phyloP scores from a whole-genome alignment of 768 basidiomycete genomes.

The Russula abietina region DNA sequence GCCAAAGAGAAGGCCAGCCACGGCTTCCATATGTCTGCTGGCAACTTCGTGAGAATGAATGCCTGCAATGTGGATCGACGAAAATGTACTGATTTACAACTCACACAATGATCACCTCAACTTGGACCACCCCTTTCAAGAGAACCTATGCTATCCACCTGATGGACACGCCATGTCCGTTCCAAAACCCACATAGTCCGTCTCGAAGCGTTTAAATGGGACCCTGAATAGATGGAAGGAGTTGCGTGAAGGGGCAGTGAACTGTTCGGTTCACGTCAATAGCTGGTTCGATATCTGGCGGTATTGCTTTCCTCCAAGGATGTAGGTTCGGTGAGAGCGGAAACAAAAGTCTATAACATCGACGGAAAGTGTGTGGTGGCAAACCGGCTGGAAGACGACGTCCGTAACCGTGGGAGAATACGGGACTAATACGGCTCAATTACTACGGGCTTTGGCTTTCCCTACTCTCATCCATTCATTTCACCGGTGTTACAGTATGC shows the following conservation, averaged over 20 bases:
- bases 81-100: no score
- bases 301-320: background rate
- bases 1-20: no score
- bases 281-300: no score
- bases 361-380: no score
- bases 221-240: constrained; percentile 49
- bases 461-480: no score
- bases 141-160: constrained; percentile 55
- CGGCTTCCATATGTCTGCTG: no score
- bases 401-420: background rate
- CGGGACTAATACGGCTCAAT: no score
- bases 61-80: constrained; percentile 11
- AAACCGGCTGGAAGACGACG: no score
- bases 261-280: constrained; percentile 28
- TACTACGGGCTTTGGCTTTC: no score
- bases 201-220: constrained; percentile 70
- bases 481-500: no score
- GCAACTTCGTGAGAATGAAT: constrained; percentile 69
- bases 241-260: constrained; percentile 53
- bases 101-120: constrained; percentile 42
- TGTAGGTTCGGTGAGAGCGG: background rate
- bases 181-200: constrained; percentile 58
- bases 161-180: constrained; percentile 57
- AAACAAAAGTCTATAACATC: background rate
- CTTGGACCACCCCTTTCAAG: constrained; percentile 69